phyloP scores from a whole-genome alignment of 331 rosid species.

The Quercus phellos region DNA sequence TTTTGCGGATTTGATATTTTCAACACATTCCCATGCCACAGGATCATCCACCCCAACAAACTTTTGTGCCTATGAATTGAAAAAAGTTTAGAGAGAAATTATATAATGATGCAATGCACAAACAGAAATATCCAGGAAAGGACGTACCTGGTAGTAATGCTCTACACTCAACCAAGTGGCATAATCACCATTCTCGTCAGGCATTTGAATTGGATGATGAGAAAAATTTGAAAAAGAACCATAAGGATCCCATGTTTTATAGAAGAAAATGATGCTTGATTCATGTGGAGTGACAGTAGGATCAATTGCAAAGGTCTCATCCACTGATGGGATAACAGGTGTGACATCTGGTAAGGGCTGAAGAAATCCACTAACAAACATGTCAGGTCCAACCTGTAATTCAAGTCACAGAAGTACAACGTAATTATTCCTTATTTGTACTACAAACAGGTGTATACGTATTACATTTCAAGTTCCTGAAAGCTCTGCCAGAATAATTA shows the following conservation, averaged over 20 bases:
- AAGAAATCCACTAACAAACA: constrained; percentile 85
- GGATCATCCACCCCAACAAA: constrained; percentile 65
- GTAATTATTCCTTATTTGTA: not conserved
- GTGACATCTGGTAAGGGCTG: constrained; percentile 71
- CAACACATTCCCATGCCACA: constrained; percentile 51
- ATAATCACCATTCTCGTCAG: constrained; percentile 55
- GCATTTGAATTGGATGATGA: constrained; percentile 76
- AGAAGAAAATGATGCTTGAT: constrained; percentile 67
- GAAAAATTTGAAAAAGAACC: constrained; percentile 91
- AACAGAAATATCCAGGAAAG: constrained; percentile 11
- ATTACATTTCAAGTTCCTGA: constrained; percentile 14
- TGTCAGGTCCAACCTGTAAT: constrained; percentile 84
- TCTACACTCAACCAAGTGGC: constrained; percentile 79
- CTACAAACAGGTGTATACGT: not conserved
- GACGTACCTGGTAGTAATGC: constrained; percentile 90
- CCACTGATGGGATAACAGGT: constrained; percentile 74
- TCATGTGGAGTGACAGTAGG: constrained; percentile 74
- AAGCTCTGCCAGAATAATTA: not conserved
- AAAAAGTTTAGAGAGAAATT: constrained; percentile 11
- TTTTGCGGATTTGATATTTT: constrained; percentile 64
- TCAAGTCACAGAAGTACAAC: constrained; percentile 18
- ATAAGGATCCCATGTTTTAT: constrained; percentile 86
- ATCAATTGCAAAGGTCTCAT: constrained; percentile 75
- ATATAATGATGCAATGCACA: constrained; percentile 6
- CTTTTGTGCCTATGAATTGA: constrained; percentile 59